Evolutionary conservation across 2,329 filamentous ascomycete genomes (phyloP).

Genomic region (Paracorniculantispora psalliotae): DNA sequence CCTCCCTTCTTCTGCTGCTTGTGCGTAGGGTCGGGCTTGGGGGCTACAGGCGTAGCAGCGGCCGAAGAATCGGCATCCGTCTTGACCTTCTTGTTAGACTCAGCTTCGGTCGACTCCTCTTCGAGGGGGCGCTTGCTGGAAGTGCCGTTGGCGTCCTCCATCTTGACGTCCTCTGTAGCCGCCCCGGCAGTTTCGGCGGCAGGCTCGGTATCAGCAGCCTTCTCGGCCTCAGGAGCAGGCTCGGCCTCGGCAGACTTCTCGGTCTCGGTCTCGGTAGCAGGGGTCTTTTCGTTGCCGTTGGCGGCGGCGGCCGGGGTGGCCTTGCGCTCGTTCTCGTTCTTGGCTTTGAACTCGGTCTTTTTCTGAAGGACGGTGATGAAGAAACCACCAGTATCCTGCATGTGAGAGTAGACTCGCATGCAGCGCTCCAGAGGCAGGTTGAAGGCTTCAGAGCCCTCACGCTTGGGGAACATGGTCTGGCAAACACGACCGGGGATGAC

Average conservation of each 20-base stretch:
- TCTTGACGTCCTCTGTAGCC: constrained; percentile 24
- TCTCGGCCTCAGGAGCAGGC: constrained; percentile 16
- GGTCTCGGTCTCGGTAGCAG: constrained; percentile 24
- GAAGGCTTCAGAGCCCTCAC: constrained; percentile 48
- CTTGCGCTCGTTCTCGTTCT: constrained; percentile 59
- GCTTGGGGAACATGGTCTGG: constrained; percentile 76
- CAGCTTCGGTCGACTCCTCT: constrained; percentile 31
- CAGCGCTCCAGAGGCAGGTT: constrained; percentile 79
- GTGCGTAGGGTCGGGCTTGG: constrained; percentile 24
- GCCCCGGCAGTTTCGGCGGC: constrained; percentile 17
- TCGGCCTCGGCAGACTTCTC: constrained; percentile 23
- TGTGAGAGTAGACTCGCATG: constrained; percentile 90
- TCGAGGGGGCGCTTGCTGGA: constrained; percentile 29
- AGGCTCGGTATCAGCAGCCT: constrained; percentile 19
- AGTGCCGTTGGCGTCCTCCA: constrained; percentile 27
- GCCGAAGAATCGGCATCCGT: constrained; percentile 26
- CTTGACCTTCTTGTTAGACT: constrained; percentile 45
- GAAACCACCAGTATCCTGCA: constrained; percentile 95
- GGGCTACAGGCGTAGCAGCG: constrained; percentile 19
- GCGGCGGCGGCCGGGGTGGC: background rate
- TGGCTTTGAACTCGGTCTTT: constrained; percentile 75
- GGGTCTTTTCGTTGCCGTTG: constrained; percentile 17
- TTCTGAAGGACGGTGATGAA: constrained; percentile 97
- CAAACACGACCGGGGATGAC: constrained; percentile 62
- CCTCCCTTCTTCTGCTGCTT: constrained; percentile 42